A percentile compares a stretch with the other conserved stretches of the same genome.
Evolutionary conservation across 2,329 filamentous ascomycete genomes (phyloP).

Genomic region (Pseudogymnoascus sp.): DNA sequence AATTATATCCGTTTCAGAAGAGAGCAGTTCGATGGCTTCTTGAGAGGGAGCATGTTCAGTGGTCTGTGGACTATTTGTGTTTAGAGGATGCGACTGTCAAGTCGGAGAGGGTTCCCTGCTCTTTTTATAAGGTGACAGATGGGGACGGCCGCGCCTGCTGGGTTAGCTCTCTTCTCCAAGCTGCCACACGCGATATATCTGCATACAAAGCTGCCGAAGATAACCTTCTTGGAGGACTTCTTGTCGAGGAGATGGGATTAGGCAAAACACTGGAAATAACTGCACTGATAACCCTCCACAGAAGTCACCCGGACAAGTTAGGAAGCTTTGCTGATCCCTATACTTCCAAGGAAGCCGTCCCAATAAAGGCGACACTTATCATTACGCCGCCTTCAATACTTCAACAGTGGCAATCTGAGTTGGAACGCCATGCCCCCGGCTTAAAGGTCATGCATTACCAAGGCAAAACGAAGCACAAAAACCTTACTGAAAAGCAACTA

Average conservation of each 20-base stretch:
- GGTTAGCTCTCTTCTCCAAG: constrained; percentile 57
- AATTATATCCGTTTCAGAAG: constrained; percentile 65
- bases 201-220: constrained; percentile 33
- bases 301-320: constrained; percentile 27
- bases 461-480: constrained; percentile 35
- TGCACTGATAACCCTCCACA: constrained; percentile 60
- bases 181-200: constrained; percentile 44
- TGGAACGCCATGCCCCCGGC: constrained; percentile 50
- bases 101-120: constrained; percentile 16
- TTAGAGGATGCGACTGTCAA: neutral
- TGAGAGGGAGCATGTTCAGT: constrained; percentile 54
- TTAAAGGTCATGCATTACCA: constrained; percentile 51
- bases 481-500: constrained; percentile 28
- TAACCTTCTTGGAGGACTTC: constrained; percentile 48
- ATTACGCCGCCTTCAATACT: constrained; percentile 51
- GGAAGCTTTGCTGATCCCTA: constrained; percentile 32
- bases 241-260: constrained; percentile 77
- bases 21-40: constrained; percentile 65
- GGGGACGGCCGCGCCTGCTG: constrained; percentile 40
- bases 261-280: constrained; percentile 75
- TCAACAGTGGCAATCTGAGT: constrained; percentile 56
- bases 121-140: constrained; percentile 42
- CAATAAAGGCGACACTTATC: constrained; percentile 53
- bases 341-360: constrained; percentile 31
- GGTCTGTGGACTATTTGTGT: constrained; percentile 24